Base-by-base conservation (phyloP, 2,329 filamentous ascomycete species). In the Penicillium sp. region DNA sequence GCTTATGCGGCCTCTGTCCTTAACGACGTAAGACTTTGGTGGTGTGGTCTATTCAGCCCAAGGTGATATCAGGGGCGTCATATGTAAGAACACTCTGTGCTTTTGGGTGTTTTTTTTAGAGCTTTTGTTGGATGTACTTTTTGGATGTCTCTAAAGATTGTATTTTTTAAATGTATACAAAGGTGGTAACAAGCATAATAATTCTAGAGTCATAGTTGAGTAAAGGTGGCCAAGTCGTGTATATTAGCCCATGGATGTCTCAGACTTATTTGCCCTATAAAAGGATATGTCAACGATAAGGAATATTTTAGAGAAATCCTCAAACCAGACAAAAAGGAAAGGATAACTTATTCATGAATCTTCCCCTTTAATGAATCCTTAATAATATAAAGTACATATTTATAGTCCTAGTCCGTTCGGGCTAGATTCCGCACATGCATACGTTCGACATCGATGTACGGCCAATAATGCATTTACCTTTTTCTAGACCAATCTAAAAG, bases 351-450 rank as follows among this genome's bases (percentile, higher is more conserved):
- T 16, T 48, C 5, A 39, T 11, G 29, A 29, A 46, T 10, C 29
- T 21, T 27, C 50, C 40, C 50, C 50, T 19, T 46, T 52, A 8
- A 5, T 15, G 16, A 8, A 23, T 16, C 45, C 45, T 25, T 27
- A 27, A 39, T 27, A 33, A 39, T 27, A 33, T 50, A 27, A 27
- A 31, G 33, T 25, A 25, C 15, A 36, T 23, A 8, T n/a, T 31
- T 33, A 27, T 27, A 48, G 50, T 31, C 44, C 3, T 43, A 29
- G 49, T 40, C 16, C 15, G 36, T 52, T 46, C 39, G 47, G 48
- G 43, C 50, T 47, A 57, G 54, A 47, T 52, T 53, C 54, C 50
- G 54, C 54, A 57, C 48, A 40, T 52, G 48, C 49, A 48, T 48
- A 48, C 31, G 44, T 33, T 33, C 8, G 19, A 36, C 21, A 47